Evolutionary conservation across 2,329 filamentous ascomycete genomes (phyloP), one percentile per base, ranked within the genome.

Genomic region (Fusarium buxicola): DNA sequence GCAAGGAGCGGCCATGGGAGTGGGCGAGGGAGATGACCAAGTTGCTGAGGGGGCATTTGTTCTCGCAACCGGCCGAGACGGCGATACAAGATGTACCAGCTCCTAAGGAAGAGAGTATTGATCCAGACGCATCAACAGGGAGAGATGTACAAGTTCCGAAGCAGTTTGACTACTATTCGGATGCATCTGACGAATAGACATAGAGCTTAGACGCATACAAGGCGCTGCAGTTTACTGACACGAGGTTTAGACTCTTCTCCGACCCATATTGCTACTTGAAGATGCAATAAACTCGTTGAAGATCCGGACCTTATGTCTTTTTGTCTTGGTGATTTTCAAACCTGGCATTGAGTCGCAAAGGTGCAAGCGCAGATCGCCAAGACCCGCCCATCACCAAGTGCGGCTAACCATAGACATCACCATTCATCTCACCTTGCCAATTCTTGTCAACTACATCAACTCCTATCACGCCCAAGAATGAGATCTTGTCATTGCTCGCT

Each of bases 11-110:
- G 52, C 91, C 92, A 0, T 94, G 90, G 89, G 82, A 91, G 65
- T 97, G 93, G 93, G 91, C 91, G 0, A 83, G 82, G 41, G 82
- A 83, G 54, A 89, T 95, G 81, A 87, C 87, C 0, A 73, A 61
- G 36, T 72, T 79, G 54, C 63, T 80, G 63, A 72, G 80, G 36
- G 52, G 70, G 3, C 69, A 75, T 47, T 16, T 66, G 10, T 13
- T 66, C 2, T 21, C 50, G 2, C 41, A 58, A 2, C 13, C 25
- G 11, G 8, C 51, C 11, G 43, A 57, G 8, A 16, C 46, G 7
- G 18, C n/a, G 16, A 21, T 36, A 11, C 16, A 47, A 12, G 43
- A 30, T 11, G 24, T 6, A 11, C 1, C 16, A 4, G 38, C 41
- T 12, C 18, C n/a, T 13, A 49, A 39, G n/a, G 31, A 10, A 2